These are phyloP conservation scores for Colletotrichum sp. DNA, from an alignment of 2,329 filamentous ascomycete genomes.

Conservation along the genomic window DNA sequence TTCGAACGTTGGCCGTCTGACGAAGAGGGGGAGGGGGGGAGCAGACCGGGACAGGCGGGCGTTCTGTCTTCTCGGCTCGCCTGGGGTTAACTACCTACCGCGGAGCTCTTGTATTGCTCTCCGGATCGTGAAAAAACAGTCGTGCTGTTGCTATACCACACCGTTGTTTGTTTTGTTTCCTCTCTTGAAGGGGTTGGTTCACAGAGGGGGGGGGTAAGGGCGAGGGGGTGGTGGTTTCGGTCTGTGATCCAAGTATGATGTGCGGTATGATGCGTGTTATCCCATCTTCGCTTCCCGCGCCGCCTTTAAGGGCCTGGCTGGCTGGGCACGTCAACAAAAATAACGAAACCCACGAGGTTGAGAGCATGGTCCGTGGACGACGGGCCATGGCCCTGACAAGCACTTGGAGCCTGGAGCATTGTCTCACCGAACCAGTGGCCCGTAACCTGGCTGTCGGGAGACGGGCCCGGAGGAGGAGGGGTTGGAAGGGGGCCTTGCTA, in stretches of 20 bases:
- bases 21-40: background rate
- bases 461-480: background rate
- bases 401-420: background rate
- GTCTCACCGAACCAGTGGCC: background rate
- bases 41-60: background rate
- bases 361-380: background rate
- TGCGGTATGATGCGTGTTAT: background rate
- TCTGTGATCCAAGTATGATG: background rate
- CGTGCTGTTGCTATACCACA: background rate
- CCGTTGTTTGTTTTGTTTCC: slow-evolving; percentile 5
- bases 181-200: background rate
- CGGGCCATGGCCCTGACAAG: background rate
- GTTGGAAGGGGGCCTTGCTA: background rate
- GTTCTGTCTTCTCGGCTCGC: background rate
- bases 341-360: background rate
- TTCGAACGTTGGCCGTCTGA: slow-evolving; percentile 12
- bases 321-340: background rate
- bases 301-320: background rate
- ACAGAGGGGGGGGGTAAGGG: background rate
- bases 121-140: background rate
- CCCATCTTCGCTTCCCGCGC: background rate
- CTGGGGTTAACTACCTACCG: background rate
- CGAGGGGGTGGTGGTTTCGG: background rate
- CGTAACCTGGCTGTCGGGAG: background rate
- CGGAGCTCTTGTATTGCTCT: background rate